Evolutionary conservation across 2,329 filamentous ascomycete species (phyloP).

Genomic region (Bipolaris bicolor): DNA sequence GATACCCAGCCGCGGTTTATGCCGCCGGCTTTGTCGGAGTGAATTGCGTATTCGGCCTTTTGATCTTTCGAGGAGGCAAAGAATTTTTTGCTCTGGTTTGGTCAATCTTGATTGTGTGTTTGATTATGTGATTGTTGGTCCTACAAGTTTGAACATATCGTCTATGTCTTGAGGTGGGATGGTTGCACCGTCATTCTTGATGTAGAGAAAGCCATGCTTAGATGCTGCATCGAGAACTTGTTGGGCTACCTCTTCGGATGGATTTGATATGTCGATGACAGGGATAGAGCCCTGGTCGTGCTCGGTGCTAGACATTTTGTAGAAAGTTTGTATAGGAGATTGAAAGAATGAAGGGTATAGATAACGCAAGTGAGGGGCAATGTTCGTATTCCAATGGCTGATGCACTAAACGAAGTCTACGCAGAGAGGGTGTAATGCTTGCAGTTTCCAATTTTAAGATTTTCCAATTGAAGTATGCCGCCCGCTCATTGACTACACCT

Average conservation of each 20-base stretch:
- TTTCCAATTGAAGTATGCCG: neutral
- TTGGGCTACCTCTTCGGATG: slow-evolving; percentile 65
- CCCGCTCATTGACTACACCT: neutral
- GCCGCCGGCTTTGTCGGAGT: slow-evolving; percentile 59
- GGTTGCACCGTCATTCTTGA: slow-evolving; percentile 74
- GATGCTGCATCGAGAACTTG: slow-evolving; percentile 78
- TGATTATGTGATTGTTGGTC: slow-evolving; percentile 7
- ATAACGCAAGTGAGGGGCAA: slow-evolving; percentile 10
- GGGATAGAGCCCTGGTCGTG: slow-evolving; percentile 62
- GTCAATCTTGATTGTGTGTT: neutral
- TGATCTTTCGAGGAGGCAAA: slow-evolving; percentile 74
- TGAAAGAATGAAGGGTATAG: neutral
- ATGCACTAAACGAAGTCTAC: neutral
- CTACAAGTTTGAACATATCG: slow-evolving; percentile 75
- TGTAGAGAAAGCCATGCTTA: slow-evolving; percentile 87
- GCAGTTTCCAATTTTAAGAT: neutral
- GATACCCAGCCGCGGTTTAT: slow-evolving; percentile 88
- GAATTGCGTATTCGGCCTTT: slow-evolving; percentile 77
- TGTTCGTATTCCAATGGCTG: neutral
- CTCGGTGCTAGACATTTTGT: slow-evolving; percentile 25
- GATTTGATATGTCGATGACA: slow-evolving; percentile 77
- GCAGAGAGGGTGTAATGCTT: neutral
- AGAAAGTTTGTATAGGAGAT: neutral
- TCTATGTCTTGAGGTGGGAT: slow-evolving; percentile 72
- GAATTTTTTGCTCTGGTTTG: slow-evolving; percentile 68